phyloP scores from a whole-genome alignment of 257 asterid species.

The Eucommia ulmoides region DNA sequence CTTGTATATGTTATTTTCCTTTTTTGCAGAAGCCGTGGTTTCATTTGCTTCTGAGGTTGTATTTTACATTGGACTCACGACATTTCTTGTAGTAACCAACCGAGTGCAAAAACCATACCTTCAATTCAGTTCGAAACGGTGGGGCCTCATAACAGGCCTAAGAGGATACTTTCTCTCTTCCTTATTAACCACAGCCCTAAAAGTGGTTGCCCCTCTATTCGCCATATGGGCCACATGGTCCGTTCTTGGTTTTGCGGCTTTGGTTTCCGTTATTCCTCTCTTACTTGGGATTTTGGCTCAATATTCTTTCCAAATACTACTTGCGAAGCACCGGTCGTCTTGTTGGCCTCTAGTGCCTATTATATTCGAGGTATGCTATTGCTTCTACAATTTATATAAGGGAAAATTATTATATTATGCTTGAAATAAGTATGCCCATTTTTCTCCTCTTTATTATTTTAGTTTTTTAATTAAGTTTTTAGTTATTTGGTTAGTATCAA shows the following conservation, averaged over 20 bases:
- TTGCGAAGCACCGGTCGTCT: constrained; percentile 48
- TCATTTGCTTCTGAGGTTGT: constrained; percentile 44
- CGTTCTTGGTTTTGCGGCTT: constrained; percentile 48
- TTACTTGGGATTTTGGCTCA: constrained; percentile 58
- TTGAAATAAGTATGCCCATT: too few relatives aligned
- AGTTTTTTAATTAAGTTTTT: too few relatives aligned
- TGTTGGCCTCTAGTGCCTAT: constrained; percentile 89
- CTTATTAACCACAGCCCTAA: constrained; percentile 58
- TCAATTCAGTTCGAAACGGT: constrained; percentile 71
- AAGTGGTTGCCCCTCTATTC: constrained; percentile 56
- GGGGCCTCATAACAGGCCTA: constrained; percentile 94
- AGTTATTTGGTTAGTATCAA: too few relatives aligned
- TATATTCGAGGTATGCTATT: constrained; percentile 78
- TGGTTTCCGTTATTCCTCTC: constrained; percentile 65
- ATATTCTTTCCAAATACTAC: constrained; percentile 39
- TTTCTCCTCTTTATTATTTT: too few relatives aligned
- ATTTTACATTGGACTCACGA: constrained; percentile 66
- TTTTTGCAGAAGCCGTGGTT: constrained; percentile 58
- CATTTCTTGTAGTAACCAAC: constrained; percentile 47
- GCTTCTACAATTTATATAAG: too few relatives aligned
- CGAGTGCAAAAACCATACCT: constrained; percentile 80
- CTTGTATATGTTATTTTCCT: too few relatives aligned
- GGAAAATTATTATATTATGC: too few relatives aligned
- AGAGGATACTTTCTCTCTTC: constrained; percentile 59
- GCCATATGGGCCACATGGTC: constrained; percentile 81